These are phyloP conservation scores for Graphiopsis chlorocephala DNA, from an alignment of 2,329 filamentous ascomycete species.

Conservation along the genomic window DNA sequence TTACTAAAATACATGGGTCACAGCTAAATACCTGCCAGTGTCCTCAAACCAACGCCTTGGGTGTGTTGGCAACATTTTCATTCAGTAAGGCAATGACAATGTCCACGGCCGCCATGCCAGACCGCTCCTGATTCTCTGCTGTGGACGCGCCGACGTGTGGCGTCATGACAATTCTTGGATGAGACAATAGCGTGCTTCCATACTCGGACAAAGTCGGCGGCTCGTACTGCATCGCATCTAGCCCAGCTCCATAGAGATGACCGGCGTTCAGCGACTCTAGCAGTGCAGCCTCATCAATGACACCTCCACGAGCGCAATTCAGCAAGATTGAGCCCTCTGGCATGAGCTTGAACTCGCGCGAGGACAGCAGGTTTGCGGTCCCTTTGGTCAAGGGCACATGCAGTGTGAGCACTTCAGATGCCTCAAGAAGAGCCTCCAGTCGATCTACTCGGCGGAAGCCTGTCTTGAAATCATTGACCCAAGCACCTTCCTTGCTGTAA, in stretches of 20 bases:
- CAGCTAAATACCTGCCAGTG: background rate
- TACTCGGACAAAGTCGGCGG: constrained; percentile 32
- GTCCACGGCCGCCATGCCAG: constrained; percentile 38
- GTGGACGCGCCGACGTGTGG: constrained; percentile 50
- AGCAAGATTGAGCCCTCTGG: constrained; percentile 32
- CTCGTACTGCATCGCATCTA: constrained; percentile 33
- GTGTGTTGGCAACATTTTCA: background rate
- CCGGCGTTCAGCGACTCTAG: constrained; percentile 26
- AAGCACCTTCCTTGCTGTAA: constrained; percentile 26
- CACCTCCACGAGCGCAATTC: constrained; percentile 36
- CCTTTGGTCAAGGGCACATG: constrained; percentile 33
- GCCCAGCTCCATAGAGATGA: constrained; percentile 33
- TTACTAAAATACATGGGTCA: background rate
- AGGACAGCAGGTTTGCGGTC: constrained; percentile 34
- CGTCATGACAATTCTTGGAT: constrained; percentile 38
- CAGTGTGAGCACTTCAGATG: constrained; percentile 36
- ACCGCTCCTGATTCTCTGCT: constrained; percentile 36
- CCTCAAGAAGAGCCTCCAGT: constrained; percentile 34
- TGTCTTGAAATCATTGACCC: constrained; percentile 19
- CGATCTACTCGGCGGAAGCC: constrained; percentile 18
- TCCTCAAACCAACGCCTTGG: background rate
- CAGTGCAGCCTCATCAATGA: constrained; percentile 34
- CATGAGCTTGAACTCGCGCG: constrained; percentile 30
- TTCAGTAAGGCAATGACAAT: background rate
- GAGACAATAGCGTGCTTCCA: constrained; percentile 23